Evolutionary conservation across 441 rosid species (phyloP).

Genomic region (Erodium moschatum): DNA sequence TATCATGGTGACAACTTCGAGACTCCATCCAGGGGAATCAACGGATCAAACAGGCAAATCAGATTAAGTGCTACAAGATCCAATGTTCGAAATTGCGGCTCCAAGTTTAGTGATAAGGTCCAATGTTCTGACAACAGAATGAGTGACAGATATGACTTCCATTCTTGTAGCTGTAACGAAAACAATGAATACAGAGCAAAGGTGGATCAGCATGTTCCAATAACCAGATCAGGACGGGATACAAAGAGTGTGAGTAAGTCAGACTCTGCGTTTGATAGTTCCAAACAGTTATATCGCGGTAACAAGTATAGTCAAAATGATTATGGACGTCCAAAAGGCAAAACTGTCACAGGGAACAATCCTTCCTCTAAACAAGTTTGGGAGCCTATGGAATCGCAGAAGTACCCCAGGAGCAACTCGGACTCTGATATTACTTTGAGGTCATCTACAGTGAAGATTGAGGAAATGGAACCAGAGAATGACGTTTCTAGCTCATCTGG

Average conservation of each 20-base stretch:
- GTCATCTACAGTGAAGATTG: conserved; percentile 37
- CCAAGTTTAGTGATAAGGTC: conserved; percentile 26
- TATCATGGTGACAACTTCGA: conserved; percentile 46
- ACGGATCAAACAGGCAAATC: conserved; percentile 42
- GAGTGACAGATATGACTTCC: conserved; percentile 48
- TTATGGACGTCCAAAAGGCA: conserved; percentile 43
- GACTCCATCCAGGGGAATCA: conserved; percentile 43
- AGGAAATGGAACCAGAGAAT: conserved; percentile 26
- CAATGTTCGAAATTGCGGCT: conserved; percentile 39
- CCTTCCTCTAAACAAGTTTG: conserved; percentile 46
- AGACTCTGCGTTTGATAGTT: conserved; percentile 41
- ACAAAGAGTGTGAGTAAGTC: conserved; percentile 41
- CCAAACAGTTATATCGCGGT: conserved; percentile 50
- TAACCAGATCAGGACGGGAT: conserved; percentile 40
- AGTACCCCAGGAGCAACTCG: conserved; percentile 48
- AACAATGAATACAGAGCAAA: conserved; percentile 51
- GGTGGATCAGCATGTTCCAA: conserved; percentile 42
- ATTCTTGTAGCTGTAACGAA: conserved; percentile 61
- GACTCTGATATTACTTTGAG: conserved; percentile 44
- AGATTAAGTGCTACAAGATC: conserved; percentile 44
- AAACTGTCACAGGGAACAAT: conserved; percentile 29
- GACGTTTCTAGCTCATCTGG: conserved; percentile 29
- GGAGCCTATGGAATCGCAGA: conserved; percentile 66
- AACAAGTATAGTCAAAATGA: conserved; percentile 50
- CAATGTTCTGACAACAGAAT: conserved; percentile 39